Evolutionary conservation across 2,329 filamentous ascomycete genomes (phyloP).

Genomic region (Trichoderma citrinoviride): DNA sequence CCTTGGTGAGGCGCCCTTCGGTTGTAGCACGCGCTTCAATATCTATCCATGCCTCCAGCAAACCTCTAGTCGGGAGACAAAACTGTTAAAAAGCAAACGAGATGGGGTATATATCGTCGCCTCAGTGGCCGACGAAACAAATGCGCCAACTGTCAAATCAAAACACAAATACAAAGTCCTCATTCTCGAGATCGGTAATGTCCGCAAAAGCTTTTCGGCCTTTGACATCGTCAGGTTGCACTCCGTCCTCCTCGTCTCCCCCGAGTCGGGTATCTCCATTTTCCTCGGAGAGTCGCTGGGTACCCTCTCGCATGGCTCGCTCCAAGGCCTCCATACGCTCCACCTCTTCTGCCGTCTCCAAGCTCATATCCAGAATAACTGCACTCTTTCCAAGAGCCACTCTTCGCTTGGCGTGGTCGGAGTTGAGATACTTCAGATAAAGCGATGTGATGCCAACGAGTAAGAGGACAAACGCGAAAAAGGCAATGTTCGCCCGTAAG

Average conservation of each 20-base stretch:
- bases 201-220: conserved; percentile 42
- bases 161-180: conserved; percentile 62
- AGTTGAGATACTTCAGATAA: conserved; percentile 54
- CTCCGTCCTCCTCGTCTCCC: conserved; percentile 24
- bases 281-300: conserved; percentile 9
- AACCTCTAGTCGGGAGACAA: not conserved
- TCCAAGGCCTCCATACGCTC: conserved; percentile 37
- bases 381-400: conserved; percentile 59
- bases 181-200: conserved; percentile 58
- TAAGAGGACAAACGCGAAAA: conserved; percentile 59
- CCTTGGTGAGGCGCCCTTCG: not conserved
- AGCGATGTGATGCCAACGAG: conserved; percentile 44
- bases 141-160: conserved; percentile 22
- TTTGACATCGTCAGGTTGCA: conserved; percentile 16
- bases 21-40: not conserved
- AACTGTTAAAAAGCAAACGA: not conserved
- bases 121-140: not conserved
- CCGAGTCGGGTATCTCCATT: conserved; percentile 19
- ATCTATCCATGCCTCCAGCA: no score
- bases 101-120: not conserved
- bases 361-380: conserved; percentile 56
- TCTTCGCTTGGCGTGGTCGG: conserved; percentile 51
- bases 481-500: conserved; percentile 56
- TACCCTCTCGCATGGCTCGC: conserved; percentile 25
- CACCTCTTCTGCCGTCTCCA: conserved; percentile 48